Percentiles rank a stretch among this genome's conserved stretches.
Conservation (phyloP, 2,329 filamentous ascomycete genomes). For the Coniochaeta prunicola region DNA sequence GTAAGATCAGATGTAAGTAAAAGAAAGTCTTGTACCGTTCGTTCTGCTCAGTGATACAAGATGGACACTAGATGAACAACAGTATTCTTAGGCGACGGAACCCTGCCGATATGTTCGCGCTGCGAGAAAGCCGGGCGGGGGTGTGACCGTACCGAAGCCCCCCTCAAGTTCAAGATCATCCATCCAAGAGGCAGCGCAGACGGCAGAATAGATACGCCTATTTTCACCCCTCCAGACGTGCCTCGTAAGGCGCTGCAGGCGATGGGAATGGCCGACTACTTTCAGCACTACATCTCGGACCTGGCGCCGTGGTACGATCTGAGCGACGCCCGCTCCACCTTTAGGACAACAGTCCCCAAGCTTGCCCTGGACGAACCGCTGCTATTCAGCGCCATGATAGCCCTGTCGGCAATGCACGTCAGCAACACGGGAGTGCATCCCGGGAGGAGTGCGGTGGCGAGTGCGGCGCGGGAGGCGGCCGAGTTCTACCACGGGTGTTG, state of each 20-base stretch:
- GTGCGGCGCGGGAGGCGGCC: constrained; percentile 17
- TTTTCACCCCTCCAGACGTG: background rate
- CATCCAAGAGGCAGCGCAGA: background rate
- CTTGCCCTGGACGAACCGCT: constrained; percentile 30
- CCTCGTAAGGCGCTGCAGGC: constrained; percentile 13
- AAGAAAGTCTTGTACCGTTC: background rate
- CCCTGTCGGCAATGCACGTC: constrained; percentile 34
- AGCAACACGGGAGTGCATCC: constrained; percentile 20
- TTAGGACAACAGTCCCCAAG: constrained; percentile 18
- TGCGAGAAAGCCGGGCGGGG: background rate
- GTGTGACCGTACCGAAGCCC: background rate
- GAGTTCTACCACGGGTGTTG: constrained; percentile 33
- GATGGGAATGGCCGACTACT: constrained; percentile 24
- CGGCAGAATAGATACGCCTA: background rate
- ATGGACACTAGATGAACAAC: background rate
- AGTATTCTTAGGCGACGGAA: background rate
- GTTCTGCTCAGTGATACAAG: background rate
- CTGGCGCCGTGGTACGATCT: constrained; percentile 39
- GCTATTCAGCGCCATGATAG: constrained; percentile 35
- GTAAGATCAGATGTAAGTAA: background rate
- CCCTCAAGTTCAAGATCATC: background rate
- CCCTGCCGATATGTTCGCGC: background rate
- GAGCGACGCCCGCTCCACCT: background rate
- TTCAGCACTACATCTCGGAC: constrained; percentile 29
- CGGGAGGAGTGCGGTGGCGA: background rate